A percentile compares a stretch with the other conserved stretches of the same genome.
Conservation (phyloP, 192 early-diverging fungal species). For the Entrophospora sp. region DNA sequence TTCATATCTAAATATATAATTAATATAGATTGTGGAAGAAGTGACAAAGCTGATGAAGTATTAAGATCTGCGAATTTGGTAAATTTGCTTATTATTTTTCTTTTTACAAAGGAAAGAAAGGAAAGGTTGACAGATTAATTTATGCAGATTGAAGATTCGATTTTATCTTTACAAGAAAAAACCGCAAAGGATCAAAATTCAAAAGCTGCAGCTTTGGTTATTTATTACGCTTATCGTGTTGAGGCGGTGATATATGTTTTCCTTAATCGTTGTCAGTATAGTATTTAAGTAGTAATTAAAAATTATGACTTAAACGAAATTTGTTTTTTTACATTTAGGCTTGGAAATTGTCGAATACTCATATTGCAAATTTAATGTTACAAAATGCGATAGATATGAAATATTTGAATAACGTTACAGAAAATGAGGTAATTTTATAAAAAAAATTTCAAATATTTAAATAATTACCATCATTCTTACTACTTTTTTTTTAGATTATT, state of each 20-base stretch:
- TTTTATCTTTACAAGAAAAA: slow-evolving; percentile 6
- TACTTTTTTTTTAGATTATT: slow-evolving; percentile 1
- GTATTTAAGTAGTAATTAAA: too few relatives aligned
- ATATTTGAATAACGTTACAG: not conserved
- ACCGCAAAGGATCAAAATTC: not conserved
- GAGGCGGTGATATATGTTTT: slow-evolving; percentile 1
- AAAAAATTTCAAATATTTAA: too few relatives aligned
- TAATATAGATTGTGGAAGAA: slow-evolving; percentile 15
- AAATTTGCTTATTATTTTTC: not conserved
- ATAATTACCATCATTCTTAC: too few relatives aligned
- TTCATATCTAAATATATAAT: not conserved
- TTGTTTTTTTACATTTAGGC: slow-evolving; percentile 2
- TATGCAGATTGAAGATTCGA: slow-evolving; percentile 8
- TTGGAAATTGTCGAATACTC: slow-evolving; percentile 18
- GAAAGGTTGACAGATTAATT: not conserved
- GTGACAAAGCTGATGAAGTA: slow-evolving; percentile 18
- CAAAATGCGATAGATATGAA: slow-evolving; percentile 16
- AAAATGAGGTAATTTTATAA: not conserved
- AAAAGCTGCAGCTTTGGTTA: slow-evolving; percentile 1
- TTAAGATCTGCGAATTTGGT: slow-evolving; percentile 7
- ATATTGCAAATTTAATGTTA: slow-evolving; percentile 19
- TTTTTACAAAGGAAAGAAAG: not conserved
- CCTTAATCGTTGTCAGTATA: too few relatives aligned
- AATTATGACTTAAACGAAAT: too few relatives aligned
- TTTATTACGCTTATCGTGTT: slow-evolving; percentile 18